These are phyloP conservation scores for Monilinia aucupariae DNA, from an alignment of 2,329 filamentous ascomycete species.

Conservation along the genomic window DNA sequence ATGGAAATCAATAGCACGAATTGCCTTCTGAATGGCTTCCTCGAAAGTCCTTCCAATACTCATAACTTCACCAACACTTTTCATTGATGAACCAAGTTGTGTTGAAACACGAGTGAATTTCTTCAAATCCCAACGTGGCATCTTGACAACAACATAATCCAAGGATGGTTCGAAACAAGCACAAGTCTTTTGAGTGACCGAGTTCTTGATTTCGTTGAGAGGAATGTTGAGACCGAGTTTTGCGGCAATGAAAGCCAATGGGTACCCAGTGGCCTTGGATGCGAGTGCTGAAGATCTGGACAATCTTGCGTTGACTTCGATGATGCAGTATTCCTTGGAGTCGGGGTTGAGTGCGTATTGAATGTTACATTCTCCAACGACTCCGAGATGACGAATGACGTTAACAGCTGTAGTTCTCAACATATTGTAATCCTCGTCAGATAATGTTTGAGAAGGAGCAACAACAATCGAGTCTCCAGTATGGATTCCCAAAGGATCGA, in stretches of 20 bases:
- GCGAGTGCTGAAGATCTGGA: constrained; percentile 95
- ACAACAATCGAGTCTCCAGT: constrained; percentile 99
- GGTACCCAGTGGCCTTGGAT: constrained; percentile 97
- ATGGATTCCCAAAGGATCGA: constrained; percentile 94
- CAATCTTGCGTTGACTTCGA: constrained; percentile 97
- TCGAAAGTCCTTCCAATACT: constrained; percentile 97
- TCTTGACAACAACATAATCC: constrained; percentile 98
- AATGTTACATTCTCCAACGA: constrained; percentile 97
- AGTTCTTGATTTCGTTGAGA: constrained; percentile 91
- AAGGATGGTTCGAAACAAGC: constrained; percentile 97
- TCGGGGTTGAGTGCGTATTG: constrained; percentile 97
- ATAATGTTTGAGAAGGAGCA: constrained; percentile 91
- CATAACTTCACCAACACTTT: constrained; percentile 99
- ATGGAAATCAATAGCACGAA: constrained; percentile 89
- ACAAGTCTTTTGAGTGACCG: constrained; percentile 96
- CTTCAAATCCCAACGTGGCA: constrained; percentile 94
- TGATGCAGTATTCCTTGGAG: constrained; percentile 95
- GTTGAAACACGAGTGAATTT: constrained; percentile 99
- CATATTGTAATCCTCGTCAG: constrained; percentile 99
- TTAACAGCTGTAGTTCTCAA: constrained; percentile 95
- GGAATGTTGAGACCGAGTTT: constrained; percentile 97
- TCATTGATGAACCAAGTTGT: constrained; percentile 97
- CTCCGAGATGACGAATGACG: constrained; percentile 93
- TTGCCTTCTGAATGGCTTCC: constrained; percentile 98
- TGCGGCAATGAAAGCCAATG: constrained; percentile 91